Conservation (phyloP, 768 basidiomycete genomes). For the Tulasnella sp. region DNA sequence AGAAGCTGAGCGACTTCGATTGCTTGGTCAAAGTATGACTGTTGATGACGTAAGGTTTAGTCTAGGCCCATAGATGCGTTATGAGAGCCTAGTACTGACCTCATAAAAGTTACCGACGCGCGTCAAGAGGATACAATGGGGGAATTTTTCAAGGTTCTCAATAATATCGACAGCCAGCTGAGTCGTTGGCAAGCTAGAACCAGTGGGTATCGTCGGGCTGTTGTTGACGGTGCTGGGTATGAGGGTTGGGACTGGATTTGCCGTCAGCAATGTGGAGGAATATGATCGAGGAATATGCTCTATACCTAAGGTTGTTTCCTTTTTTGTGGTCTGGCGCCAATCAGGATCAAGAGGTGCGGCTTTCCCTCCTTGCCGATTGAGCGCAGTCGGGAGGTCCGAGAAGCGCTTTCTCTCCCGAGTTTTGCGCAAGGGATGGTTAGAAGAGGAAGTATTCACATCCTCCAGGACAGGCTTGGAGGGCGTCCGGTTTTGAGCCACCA, state of each 20-base stretch:
- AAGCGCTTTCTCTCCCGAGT: slow-evolving; percentile 56
- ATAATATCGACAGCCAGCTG: slow-evolving; percentile 71
- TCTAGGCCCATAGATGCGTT: slow-evolving; percentile 17
- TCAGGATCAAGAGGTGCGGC: slow-evolving; percentile 48
- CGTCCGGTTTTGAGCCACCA: no score
- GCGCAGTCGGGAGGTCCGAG: slow-evolving; percentile 60
- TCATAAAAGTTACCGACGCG: slow-evolving; percentile 96
- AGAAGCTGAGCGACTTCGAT: slow-evolving; percentile 72
- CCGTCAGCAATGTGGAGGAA: not conserved
- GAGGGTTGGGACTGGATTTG: not conserved
- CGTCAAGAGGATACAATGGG: slow-evolving; percentile 88
- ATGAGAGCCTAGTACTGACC: slow-evolving; percentile 51
- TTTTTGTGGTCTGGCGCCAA: slow-evolving; percentile 13
- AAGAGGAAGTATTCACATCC: not conserved
- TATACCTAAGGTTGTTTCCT: not conserved
- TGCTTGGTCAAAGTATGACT: slow-evolving; percentile 97
- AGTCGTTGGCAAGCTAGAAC: slow-evolving; percentile 40
- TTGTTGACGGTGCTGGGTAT: not conserved
- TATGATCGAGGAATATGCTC: not conserved
- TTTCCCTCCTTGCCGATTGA: slow-evolving; percentile 51
- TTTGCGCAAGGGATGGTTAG: slow-evolving; percentile 39
- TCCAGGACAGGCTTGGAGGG: no score
- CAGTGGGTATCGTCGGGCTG: not conserved
- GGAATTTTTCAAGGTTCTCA: slow-evolving; percentile 71
- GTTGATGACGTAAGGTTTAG: slow-evolving; percentile 29